Percentiles rank a stretch among this genome's conserved stretches.
These are phyloP conservation scores for Periconia sp. DNA, from an alignment of 2,329 filamentous ascomycete species.

Conservation along the genomic window DNA sequence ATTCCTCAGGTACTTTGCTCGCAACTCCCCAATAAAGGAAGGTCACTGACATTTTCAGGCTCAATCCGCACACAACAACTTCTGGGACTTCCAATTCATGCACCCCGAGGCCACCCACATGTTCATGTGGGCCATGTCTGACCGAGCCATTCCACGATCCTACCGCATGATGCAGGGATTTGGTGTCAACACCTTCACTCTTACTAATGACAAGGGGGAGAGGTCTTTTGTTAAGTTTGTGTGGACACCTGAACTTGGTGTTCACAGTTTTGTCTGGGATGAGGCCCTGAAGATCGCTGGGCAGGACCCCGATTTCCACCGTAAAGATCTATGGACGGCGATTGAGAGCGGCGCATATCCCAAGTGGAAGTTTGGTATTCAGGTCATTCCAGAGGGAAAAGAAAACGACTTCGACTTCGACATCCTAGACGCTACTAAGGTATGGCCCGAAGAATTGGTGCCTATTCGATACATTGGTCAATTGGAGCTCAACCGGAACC, in stretches of 20 bases:
- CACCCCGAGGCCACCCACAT: slow-evolving; percentile 76
- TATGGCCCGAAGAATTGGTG: slow-evolving; percentile 79
- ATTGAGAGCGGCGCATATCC: slow-evolving; percentile 72
- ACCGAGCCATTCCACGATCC: slow-evolving; percentile 71
- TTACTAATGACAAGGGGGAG: slow-evolving; percentile 68
- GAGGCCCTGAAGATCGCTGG: slow-evolving; percentile 70
- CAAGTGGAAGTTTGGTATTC: slow-evolving; percentile 82
- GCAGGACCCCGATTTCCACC: slow-evolving; percentile 75
- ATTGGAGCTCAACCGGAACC: slow-evolving; percentile 75
- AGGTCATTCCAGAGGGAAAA: slow-evolving; percentile 69
- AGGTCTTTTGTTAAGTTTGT: slow-evolving; percentile 77
- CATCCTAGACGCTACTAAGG: slow-evolving; percentile 80
- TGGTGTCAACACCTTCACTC: slow-evolving; percentile 76
- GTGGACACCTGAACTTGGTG: slow-evolving; percentile 72
- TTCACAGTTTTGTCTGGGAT: slow-evolving; percentile 77
- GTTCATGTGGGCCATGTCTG: slow-evolving; percentile 79
- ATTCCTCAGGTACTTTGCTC: slow-evolving; percentile 57
- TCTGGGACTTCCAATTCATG: slow-evolving; percentile 70
- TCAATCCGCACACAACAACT: slow-evolving; percentile 72
- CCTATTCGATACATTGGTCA: slow-evolving; percentile 78
- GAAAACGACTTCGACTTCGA: slow-evolving; percentile 83
- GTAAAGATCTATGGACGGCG: slow-evolving; percentile 74
- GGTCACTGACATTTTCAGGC: slow-evolving; percentile 38
- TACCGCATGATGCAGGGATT: slow-evolving; percentile 87
- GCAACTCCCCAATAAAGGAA: no score